A percentile compares a stretch with the other conserved stretches of the same genome.
Conservation (phyloP, 345 rosid species). For the Eucalyptus lansdowneana region DNA sequence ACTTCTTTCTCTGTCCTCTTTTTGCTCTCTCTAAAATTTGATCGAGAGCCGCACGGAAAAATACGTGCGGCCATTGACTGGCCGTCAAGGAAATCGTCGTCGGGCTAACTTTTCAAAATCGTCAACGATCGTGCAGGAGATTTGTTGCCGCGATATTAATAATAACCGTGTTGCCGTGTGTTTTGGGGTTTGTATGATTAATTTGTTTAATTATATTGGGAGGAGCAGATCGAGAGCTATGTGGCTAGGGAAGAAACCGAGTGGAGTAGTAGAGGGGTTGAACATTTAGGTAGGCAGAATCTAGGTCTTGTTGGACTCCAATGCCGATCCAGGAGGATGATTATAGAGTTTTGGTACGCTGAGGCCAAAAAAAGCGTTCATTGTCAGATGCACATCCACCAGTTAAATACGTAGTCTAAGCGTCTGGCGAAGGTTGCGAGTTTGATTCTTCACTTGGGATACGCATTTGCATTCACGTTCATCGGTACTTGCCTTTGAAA, state of each 20-base stretch:
- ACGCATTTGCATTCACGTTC: not conserved
- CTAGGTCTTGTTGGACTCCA: not conserved
- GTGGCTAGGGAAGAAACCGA: not conserved
- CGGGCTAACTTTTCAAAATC: not conserved
- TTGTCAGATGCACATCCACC: not conserved
- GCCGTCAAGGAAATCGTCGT: conserved; percentile 8
- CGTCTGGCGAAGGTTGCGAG: not conserved
- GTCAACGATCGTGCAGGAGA: conserved; percentile 16
- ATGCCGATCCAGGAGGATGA: not conserved
- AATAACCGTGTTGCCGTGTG: not conserved
- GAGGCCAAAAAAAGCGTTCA: not conserved
- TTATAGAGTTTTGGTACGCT: not conserved
- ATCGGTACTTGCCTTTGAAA: not conserved
- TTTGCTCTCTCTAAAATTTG: not conserved
- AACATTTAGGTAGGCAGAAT: conserved; percentile 12
- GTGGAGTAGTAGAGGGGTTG: not conserved
- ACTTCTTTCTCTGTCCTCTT: not conserved
- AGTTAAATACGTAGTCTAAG: not conserved
- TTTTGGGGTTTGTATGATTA: not conserved
- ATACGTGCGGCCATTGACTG: conserved; percentile 15
- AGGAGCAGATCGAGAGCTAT: not conserved
- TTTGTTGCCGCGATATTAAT: not conserved
- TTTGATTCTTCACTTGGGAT: not conserved
- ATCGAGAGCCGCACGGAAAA: conserved; percentile 11
- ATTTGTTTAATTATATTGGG: not conserved